Evolutionary conservation across 192 early-diverging fungal species (phyloP).

Genomic region (Linnemannia hyalina): DNA sequence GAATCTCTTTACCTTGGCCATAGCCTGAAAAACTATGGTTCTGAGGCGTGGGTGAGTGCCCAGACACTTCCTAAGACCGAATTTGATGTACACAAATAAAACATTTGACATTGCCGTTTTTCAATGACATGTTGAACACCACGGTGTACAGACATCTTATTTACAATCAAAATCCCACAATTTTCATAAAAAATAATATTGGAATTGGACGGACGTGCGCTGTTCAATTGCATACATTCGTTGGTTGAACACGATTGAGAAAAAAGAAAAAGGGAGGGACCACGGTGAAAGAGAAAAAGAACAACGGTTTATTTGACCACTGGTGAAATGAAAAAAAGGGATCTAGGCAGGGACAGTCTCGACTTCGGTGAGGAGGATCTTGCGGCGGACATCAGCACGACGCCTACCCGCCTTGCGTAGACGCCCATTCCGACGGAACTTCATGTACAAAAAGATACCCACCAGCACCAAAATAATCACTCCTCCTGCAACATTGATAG

Average conservation of each 20-base stretch:
- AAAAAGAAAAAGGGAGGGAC: neutral
- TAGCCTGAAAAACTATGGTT: constrained; percentile 36
- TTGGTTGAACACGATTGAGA: too few species aligned
- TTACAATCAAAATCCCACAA: neutral
- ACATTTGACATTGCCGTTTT: constrained; percentile 38
- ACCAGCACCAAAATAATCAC: constrained; percentile 40
- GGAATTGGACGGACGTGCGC: neutral
- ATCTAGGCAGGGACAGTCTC: constrained; percentile 48
- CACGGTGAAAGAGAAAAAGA: too few species aligned
- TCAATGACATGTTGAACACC: constrained; percentile 47
- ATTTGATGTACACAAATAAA: constrained; percentile 35
- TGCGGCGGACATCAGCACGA: constrained; percentile 33
- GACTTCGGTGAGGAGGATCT: constrained; percentile 44
- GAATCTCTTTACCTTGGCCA: constrained; percentile 20
- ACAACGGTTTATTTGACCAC: neutral
- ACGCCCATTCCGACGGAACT: constrained; percentile 44
- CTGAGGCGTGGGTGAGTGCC: constrained; percentile 40
- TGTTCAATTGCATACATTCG: too few species aligned
- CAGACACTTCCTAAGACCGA: constrained; percentile 53
- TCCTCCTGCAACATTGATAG: constrained; percentile 19
- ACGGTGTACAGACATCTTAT: constrained; percentile 33
- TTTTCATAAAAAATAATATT: neutral
- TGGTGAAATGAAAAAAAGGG: neutral
- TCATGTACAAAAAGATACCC: constrained; percentile 44
- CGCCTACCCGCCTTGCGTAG: constrained; percentile 43